phyloP scores from a whole-genome alignment of 78 protist species.

The Anaeramoeba ignava region DNA sequence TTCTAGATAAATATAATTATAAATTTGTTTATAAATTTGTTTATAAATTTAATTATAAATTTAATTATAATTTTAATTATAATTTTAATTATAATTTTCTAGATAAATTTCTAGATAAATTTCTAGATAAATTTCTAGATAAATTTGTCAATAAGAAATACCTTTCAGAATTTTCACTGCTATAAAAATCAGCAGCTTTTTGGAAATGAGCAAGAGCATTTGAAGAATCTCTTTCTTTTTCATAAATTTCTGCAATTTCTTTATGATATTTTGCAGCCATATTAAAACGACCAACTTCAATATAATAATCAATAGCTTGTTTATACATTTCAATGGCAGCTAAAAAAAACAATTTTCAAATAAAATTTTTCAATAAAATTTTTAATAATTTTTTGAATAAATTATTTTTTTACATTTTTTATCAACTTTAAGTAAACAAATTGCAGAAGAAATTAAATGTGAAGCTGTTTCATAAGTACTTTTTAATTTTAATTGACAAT shows the following conservation, averaged over 20 bases:
- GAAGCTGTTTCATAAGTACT: background rate
- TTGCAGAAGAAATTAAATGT: background rate
- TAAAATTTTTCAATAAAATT: no score
- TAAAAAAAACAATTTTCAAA: background rate
- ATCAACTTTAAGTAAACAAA: no score
- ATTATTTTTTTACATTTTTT: no score
- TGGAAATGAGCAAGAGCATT: background rate
- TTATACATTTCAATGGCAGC: background rate
- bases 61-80: no score
- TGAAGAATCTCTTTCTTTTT: background rate
- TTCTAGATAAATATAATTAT: no score
- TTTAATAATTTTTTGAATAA: no score
- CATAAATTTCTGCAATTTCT: slow-evolving; percentile 1
- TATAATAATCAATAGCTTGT: background rate
- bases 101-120: no score
- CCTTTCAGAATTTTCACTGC: background rate
- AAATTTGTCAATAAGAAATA: background rate
- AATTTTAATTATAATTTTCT: no score
- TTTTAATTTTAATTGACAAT: background rate
- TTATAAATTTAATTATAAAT: no score
- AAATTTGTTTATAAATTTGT: no score
- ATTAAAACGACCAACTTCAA: background rate
- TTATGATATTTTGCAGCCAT: slow-evolving; percentile 1
- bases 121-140: no score
- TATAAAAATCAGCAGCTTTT: background rate